phyloP scores from a whole-genome alignment of 1,139 yeast species.

The Scheffersomyces illinoinensis region DNA sequence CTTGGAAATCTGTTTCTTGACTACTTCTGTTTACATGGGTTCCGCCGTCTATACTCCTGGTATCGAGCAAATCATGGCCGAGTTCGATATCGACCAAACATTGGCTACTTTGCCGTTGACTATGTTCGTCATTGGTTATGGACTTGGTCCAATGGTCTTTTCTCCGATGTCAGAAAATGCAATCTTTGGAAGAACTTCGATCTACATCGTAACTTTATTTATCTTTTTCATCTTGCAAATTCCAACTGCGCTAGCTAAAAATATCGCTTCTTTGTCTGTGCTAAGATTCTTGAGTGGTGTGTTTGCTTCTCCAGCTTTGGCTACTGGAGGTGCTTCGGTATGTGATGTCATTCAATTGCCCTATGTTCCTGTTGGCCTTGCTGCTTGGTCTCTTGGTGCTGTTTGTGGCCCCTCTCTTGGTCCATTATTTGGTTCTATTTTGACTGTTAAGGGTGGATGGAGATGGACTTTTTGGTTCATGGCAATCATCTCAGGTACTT shows the following conservation, averaged over 20 bases:
- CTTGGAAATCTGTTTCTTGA: slow-evolving; percentile 43
- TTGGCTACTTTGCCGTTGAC: slow-evolving; percentile 36
- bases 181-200: slow-evolving; percentile 53
- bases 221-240: slow-evolving; percentile 35
- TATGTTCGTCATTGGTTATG: slow-evolving; percentile 40
- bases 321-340: slow-evolving; percentile 40
- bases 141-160: slow-evolving; percentile 39
- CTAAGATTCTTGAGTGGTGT: slow-evolving; percentile 35
- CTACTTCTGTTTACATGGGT: slow-evolving; percentile 59
- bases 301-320: slow-evolving; percentile 37
- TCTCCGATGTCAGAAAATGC: slow-evolving; percentile 42
- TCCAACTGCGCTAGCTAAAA: slow-evolving; percentile 27
- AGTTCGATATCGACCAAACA: slow-evolving; percentile 25
- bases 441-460: slow-evolving; percentile 31
- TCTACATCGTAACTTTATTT: slow-evolving; percentile 30
- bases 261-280: slow-evolving; percentile 32
- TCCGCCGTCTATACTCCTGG: slow-evolving; percentile 66
- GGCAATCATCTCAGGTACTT: slow-evolving; percentile 29
- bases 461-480: slow-evolving; percentile 45
- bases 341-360: slow-evolving; percentile 28
- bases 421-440: slow-evolving; percentile 37
- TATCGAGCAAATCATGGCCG: slow-evolving; percentile 25
- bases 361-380: slow-evolving; percentile 34
- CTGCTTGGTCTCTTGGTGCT: slow-evolving; percentile 37
- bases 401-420: slow-evolving; percentile 41